Base-by-base conservation (phyloP, 2,329 filamentous ascomycete species). In the Aspergillus brunneoviolaceus region DNA sequence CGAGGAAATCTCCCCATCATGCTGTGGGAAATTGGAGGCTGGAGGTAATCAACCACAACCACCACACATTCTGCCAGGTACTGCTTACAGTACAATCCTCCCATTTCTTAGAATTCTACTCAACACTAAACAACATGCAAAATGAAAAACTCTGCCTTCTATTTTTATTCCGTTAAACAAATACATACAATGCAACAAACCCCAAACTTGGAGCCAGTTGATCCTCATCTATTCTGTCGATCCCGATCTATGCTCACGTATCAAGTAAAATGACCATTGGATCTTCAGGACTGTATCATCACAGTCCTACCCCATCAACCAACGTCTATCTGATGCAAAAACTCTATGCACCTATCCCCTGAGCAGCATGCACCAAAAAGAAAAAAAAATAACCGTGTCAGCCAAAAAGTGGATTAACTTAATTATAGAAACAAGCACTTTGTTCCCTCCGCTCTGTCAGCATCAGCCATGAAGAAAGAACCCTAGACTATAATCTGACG, bases 121-220 rank as follows among this genome's bases (percentile, higher is more conserved):
- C 11, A 16, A 16, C 33, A 35, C 33, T 14, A 2, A 16, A 35
- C 33, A 35, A 16, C 16, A 19, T 19, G n/a, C 5, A 16, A 42
- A 7, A 45, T 19, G 39, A 19, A 19, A 19, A 48, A 29, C 27
- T n/a, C 21, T 56, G 45, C 27, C 47, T 35, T 56, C 45, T 25
- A 56, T 39, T 56, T 56, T 49, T 39, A 16, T 25, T 16, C 49
- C 12, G 14, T 45, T 45, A 3, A 35, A 16, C 14, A 35, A 16
- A 35, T 5, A 35, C 33, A 35, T 16, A 12, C 27, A 16, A 4
- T 16, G 33, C 33, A 19, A 19, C 39, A 45, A 45, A 45, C 16
- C 39, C 6, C 25, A 55, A 55, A 55, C 53, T 55, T 49, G 52
- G 48, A 55, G 42, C 33, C 53, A 55, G 53, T 48, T 29, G 53